A percentile compares a stretch with the other conserved stretches of the same genome.
Conservation (phyloP, 2,329 filamentous ascomycete genomes). For the Tolypocladium album region DNA sequence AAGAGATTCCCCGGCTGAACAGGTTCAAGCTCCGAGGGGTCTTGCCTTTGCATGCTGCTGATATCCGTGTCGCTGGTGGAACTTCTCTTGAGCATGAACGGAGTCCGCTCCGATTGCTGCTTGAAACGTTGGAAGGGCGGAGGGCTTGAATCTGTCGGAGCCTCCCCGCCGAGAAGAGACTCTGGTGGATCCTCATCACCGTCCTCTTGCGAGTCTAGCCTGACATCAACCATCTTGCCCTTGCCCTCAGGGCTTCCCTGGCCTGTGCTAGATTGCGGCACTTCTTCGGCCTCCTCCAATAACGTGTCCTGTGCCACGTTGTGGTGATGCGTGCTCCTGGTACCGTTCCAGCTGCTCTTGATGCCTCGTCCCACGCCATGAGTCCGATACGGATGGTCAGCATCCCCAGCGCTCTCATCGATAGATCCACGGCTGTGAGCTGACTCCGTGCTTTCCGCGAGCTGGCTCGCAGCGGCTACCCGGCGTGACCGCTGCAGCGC, state of each 20-base stretch:
- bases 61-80: conserved; percentile 37
- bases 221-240: conserved; percentile 76
- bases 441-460: conserved; percentile 77
- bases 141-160: conserved; percentile 39
- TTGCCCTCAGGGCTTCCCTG: conserved; percentile 25
- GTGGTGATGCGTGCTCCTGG: conserved; percentile 27
- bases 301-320: conserved; percentile 17
- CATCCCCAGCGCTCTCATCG: conserved; percentile 18
- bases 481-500: conserved; percentile 82
- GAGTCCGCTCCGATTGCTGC: conserved; percentile 23
- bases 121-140: conserved; percentile 54
- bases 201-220: conserved; percentile 58
- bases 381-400: conserved; percentile 29
- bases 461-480: conserved; percentile 72
- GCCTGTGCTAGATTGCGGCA: conserved; percentile 21
- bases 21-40: conserved; percentile 24
- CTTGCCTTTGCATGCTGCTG: conserved; percentile 25
- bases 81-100: conserved; percentile 28
- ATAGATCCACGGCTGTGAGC: conserved; percentile 27
- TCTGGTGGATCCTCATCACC: conserved; percentile 47
- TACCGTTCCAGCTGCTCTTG: conserved; percentile 54
- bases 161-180: conserved; percentile 46
- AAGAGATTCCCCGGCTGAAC: conserved; percentile 36
- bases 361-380: conserved; percentile 41
- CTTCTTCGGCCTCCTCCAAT: conserved; percentile 32